Base-by-base conservation (phyloP, 2,329 filamentous ascomycete genomes). In the Knoxdaviesia capensis region DNA sequence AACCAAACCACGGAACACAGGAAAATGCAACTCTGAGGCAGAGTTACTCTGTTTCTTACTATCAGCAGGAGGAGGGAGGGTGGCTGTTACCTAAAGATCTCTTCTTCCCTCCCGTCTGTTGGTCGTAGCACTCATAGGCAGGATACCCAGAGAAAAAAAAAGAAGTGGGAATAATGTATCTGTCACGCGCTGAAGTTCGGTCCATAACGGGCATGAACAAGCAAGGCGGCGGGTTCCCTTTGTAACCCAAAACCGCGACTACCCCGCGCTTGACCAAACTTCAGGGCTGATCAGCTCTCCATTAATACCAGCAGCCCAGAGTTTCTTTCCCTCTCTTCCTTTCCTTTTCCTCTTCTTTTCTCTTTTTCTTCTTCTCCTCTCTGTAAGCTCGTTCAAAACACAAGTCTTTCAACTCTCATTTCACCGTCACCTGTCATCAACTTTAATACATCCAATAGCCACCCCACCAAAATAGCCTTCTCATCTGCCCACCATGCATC, bases 401-500 rank as follows among this genome's bases (percentile, higher is more conserved):
- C 11, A 36, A 36, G 6, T 6, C 20, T 29, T 29, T 34, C 32
- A 10, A 5, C 29, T 35, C 9, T 6, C 7, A 10, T 30, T 36
- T 8, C 8, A 8, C 10, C 7, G 11, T 9, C 5, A 9, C 38
- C 34, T 7, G n/a, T 35, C 6, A 31, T 8, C 30, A 34, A 6
- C 10, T 10, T n/a, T 11, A n/a, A 5, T 10, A 20, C n/a, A n/a
- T 28, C 29, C 8, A 6, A 6, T 4, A 9, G 9, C 8, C 34
- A 35, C 8, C 34, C 34, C 11, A 9, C 34, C 34, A 35, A 35
- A 35, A 9, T 10, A n/a, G 11, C 5, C 31, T 34, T 29, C 29
- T 32, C 31, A n/a, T 32, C 8, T 29, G 41, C 30, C 28, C 35
- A 51, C 39, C 6, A 53, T 52, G 50, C 43, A 51, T 43, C 46